Evolutionary conservation across 2,329 filamentous ascomycete species (phyloP).

Genomic region (Alternaria brassicae): DNA sequence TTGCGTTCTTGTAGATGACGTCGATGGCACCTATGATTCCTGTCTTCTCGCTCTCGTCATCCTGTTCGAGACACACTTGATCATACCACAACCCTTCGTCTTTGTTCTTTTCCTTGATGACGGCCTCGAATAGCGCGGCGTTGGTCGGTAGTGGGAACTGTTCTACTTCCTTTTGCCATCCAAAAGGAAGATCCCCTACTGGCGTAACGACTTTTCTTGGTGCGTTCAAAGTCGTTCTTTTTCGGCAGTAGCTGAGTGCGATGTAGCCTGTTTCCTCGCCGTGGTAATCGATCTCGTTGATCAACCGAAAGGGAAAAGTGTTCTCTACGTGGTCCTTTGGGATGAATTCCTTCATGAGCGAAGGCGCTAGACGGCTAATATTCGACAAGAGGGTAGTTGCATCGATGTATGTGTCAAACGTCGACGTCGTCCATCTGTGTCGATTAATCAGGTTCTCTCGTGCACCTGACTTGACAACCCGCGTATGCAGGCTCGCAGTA

Average conservation of each 20-base stretch:
- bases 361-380: conserved; percentile 37
- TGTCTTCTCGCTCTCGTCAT: conserved; percentile 50
- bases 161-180: conserved; percentile 43
- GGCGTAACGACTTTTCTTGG: conserved; percentile 34
- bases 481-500: conserved; percentile 35
- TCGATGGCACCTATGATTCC: conserved; percentile 53
- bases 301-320: conserved; percentile 49
- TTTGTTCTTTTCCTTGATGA: conserved; percentile 48
- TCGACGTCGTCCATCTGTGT: conserved; percentile 12
- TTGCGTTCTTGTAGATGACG: conserved; percentile 52
- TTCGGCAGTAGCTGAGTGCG: conserved; percentile 55
- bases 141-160: conserved; percentile 52
- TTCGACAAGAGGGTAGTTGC: conserved; percentile 35
- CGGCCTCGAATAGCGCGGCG: conserved; percentile 51
- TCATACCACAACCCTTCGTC: conserved; percentile 56
- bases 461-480: conserved; percentile 29
- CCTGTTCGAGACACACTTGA: conserved; percentile 55
- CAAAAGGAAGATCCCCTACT: conserved; percentile 43
- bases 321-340: conserved; percentile 29
- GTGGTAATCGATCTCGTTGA: conserved; percentile 43
- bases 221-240: conserved; percentile 36
- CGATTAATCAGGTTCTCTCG: conserved; percentile 29
- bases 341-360: conserved; percentile 42
- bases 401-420: conserved; percentile 21
- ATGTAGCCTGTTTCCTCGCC: conserved; percentile 51